Base-by-base conservation (phyloP, 2,329 filamentous ascomycete species). In the Trichoderma harzianum region DNA sequence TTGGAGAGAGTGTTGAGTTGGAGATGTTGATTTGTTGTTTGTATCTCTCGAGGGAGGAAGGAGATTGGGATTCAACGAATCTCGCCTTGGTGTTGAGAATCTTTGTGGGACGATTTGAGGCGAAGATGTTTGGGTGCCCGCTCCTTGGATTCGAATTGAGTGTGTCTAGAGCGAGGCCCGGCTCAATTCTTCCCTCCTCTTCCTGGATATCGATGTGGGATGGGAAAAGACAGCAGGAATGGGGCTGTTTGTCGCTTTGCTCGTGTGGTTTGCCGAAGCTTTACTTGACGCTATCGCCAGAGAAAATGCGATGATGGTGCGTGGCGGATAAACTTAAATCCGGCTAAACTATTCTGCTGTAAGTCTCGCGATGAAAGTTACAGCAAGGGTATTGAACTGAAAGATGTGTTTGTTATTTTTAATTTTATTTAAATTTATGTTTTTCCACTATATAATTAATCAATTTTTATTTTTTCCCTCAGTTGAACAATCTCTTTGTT, bases 261-360 rank as follows among this genome's bases (percentile, higher is more conserved):
- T 30, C 8, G 32, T 7, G 36, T n/a, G n/a, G 18, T 51, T n/a
- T 47, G 36, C 55, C 2, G 18, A n/a, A 26, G 26, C 66, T 32
- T 34, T 34, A 10, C 34, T 51, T 51, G 51, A 67, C n/a, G 4
- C 18, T 65, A 30, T 65, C 39, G 62, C 57, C 14, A 32, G 57
- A 47, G 57, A 69, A 69, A 69, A 47, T 47, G 66, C 53, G 55
- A 69, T 16, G 66, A 60, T 60, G 55, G 65, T 61, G 65, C 26
- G 36, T 24, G 26, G 24, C 66, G 66, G 66, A 69, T 26, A 51
- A 69, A 61, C 3, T 7, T 69, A 61, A 47, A 24, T 60, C 66
- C 66, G 66, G n/a, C 26, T 21, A 16, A 24, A 7, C 0, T 11
- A 21, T 24, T 53, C 47, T 24, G 5, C 21, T 24, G 10, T 21